Evolutionary conservation across 176 grass and related monocot genomes (phyloP).

Genomic region (Phragmites australis): DNA sequence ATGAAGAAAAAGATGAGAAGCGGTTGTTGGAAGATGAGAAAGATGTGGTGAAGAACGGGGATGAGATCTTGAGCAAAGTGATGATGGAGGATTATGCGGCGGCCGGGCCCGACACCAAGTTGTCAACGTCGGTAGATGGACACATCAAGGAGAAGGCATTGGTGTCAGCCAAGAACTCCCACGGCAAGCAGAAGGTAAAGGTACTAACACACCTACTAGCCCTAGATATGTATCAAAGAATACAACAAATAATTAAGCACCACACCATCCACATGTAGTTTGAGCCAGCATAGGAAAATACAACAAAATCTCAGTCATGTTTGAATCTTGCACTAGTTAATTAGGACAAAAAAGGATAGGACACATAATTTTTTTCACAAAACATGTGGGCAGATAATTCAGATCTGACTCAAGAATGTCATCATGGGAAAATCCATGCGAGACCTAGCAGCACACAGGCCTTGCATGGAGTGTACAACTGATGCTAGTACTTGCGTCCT

Average conservation of each 20-base stretch:
- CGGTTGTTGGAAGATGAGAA: conserved; percentile 8
- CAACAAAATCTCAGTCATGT: too few species aligned
- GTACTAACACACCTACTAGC: conserved; percentile 15
- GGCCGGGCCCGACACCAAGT: conserved; percentile 41
- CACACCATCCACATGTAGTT: not conserved
- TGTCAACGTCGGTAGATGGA: conserved; percentile 45
- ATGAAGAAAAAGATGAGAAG: not conserved
- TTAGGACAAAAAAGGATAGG: too few species aligned
- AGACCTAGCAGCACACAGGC: too few species aligned
- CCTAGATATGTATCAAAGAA: not conserved
- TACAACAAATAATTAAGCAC: not conserved
- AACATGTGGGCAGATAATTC: too few species aligned
- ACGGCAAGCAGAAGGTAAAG: conserved; percentile 83
- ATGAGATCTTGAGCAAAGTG: conserved; percentile 32
- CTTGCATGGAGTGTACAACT: too few species aligned
- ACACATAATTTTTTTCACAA: too few species aligned
- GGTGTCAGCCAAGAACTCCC: conserved; percentile 45
- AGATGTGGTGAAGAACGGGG: not conserved
- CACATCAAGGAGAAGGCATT: conserved; percentile 51
- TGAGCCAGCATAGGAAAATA: too few species aligned
- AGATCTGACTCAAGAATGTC: too few species aligned
- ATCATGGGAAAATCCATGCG: too few species aligned
- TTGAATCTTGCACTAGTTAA: too few species aligned
- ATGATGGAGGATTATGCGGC: conserved; percentile 37
- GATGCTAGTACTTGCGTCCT: too few species aligned